Evolutionary conservation across 2,329 filamentous ascomycete species (phyloP).

Genomic region (Diaporthe aspalathi): DNA sequence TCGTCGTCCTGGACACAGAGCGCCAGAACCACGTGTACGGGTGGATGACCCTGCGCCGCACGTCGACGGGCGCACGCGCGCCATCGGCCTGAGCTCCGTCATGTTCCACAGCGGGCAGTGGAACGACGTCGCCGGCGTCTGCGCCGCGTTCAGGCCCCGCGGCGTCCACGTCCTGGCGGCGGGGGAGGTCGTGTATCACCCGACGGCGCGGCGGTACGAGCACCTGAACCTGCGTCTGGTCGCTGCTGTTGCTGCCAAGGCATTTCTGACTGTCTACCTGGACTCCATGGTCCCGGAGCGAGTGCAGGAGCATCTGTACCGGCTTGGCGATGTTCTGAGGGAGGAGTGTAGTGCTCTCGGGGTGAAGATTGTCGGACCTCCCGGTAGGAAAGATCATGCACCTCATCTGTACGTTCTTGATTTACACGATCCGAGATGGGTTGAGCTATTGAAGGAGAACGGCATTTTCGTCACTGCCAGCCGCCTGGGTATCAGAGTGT

Average conservation of each 20-base stretch:
- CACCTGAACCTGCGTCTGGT: slow-evolving; percentile 48
- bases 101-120: slow-evolving; percentile 50
- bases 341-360: slow-evolving; percentile 41
- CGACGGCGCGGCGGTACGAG: slow-evolving; percentile 46
- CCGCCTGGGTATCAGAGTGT: slow-evolving; percentile 45
- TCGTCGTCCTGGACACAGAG: slow-evolving; percentile 48
- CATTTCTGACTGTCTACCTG: slow-evolving; percentile 42
- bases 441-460: slow-evolving; percentile 39
- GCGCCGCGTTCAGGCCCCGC: slow-evolving; percentile 42
- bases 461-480: slow-evolving; percentile 42
- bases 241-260: slow-evolving; percentile 41
- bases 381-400: slow-evolving; percentile 41
- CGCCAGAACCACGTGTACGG: slow-evolving; percentile 49
- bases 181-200: slow-evolving; percentile 41
- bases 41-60: slow-evolving; percentile 47
- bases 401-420: slow-evolving; percentile 48
- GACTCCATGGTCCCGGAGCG: slow-evolving; percentile 43
- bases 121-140: slow-evolving; percentile 48
- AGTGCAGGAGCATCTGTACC: slow-evolving; percentile 45
- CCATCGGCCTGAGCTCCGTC: slow-evolving; percentile 48
- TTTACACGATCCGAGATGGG: slow-evolving; percentile 43
- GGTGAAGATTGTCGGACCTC: slow-evolving; percentile 43
- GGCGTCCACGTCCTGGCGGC: slow-evolving; percentile 48
- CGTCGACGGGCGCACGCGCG: slow-evolving; percentile 47
- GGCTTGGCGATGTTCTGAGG: slow-evolving; percentile 40